phyloP scores from a whole-genome alignment of 176 grass and related monocot genomes.

The Cymbopogon citratus region DNA sequence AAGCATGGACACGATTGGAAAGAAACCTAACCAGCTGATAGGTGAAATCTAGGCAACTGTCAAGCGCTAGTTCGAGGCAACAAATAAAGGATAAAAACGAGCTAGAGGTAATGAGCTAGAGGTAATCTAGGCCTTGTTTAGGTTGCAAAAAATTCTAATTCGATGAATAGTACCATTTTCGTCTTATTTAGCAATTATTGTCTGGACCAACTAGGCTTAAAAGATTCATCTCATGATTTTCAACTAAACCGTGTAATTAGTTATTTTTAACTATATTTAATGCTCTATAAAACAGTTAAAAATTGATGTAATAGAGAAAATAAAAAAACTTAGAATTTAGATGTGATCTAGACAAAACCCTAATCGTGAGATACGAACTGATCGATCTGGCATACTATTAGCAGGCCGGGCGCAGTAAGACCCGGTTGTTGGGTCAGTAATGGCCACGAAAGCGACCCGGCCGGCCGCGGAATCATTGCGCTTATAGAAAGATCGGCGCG shows the following conservation, averaged over 20 bases:
- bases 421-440: slow-evolving; percentile 14
- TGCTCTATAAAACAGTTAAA: too few relatives aligned
- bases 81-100: neutral
- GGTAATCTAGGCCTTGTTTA: too few relatives aligned
- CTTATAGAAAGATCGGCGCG: neutral
- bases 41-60: neutral
- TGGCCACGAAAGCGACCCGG: neutral
- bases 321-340: too few relatives aligned
- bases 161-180: too few relatives aligned
- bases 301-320: too few relatives aligned
- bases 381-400: neutral
- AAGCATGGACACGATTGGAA: neutral
- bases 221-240: too few relatives aligned
- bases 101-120: neutral
- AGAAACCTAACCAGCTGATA: neutral
- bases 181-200: too few relatives aligned
- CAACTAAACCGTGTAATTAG: too few relatives aligned
- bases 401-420: neutral
- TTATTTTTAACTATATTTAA: too few relatives aligned
- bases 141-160: too few relatives aligned
- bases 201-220: too few relatives aligned
- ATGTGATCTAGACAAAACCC: too few relatives aligned
- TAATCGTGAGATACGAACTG: neutral
- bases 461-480: slow-evolving; percentile 10
- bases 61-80: neutral